These are phyloP conservation scores for Zoysia pacifica DNA, from an alignment of 176 grass and related monocot genomes.

Conservation along the genomic window DNA sequence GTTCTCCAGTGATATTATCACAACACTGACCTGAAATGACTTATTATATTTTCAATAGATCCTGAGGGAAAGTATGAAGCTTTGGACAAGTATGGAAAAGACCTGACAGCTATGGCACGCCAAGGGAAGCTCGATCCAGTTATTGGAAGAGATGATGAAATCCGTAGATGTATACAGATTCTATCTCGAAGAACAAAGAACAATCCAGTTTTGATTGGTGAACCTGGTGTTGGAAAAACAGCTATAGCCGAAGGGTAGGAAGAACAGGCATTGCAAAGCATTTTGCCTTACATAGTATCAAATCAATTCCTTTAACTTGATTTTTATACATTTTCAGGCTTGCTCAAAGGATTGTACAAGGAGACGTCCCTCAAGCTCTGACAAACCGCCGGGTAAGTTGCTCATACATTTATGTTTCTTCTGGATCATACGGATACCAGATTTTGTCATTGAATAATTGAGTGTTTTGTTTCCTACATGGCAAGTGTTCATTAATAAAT, in stretches of 20 bases:
- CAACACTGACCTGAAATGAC: conserved; percentile 16
- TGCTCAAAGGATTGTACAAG: conserved; percentile 97
- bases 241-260: conserved; percentile 98
- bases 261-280: neutral
- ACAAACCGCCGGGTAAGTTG: conserved; percentile 80
- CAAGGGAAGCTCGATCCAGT: conserved; percentile 98
- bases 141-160: conserved; percentile 98
- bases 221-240: conserved; percentile 98
- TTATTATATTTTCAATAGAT: conserved; percentile 48
- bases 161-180: conserved; percentile 98
- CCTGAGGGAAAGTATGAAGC: conserved; percentile 98
- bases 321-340: conserved; percentile 62
- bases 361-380: conserved; percentile 93
- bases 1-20: neutral
- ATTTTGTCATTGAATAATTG: neutral
- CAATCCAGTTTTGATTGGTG: conserved; percentile 97
- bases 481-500: neutral
- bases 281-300: conserved; percentile 1
- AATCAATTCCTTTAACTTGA: conserved; percentile 33
- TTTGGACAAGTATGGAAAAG: conserved; percentile 96
- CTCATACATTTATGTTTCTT: conserved; percentile 1
- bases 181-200: conserved; percentile 96
- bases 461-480: neutral
- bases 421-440: neutral
- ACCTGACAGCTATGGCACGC: conserved; percentile 90